phyloP scores from a whole-genome alignment of 2,329 filamentous ascomycete genomes.

The Fusarium equiseti region DNA sequence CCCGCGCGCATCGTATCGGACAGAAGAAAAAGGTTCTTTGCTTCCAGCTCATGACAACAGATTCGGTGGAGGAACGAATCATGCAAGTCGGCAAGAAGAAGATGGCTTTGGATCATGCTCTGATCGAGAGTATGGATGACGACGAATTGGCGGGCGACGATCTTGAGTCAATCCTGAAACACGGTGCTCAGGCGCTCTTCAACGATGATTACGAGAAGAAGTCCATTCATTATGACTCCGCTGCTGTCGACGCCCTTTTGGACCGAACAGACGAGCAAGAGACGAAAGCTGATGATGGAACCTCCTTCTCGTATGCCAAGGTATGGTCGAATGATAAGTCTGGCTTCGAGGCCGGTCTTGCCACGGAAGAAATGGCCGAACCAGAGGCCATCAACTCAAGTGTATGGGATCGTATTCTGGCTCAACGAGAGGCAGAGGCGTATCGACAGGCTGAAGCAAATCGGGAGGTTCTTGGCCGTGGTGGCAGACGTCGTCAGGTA shows the following conservation, averaged over 20 bases:
- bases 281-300: constrained; percentile 76
- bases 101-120: constrained; percentile 92
- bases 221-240: constrained; percentile 84
- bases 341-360: constrained; percentile 72
- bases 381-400: constrained; percentile 70
- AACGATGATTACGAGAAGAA: constrained; percentile 76
- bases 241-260: constrained; percentile 89
- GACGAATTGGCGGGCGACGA: constrained; percentile 85
- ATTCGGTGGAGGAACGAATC: constrained; percentile 93
- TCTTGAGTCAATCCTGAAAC: constrained; percentile 86
- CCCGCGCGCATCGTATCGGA: constrained; percentile 93
- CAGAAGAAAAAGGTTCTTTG: constrained; percentile 96
- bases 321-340: constrained; percentile 90
- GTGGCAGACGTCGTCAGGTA: constrained; percentile 75
- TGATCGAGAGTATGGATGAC: constrained; percentile 91
- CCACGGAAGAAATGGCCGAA: constrained; percentile 64
- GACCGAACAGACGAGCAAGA: constrained; percentile 86
- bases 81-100: constrained; percentile 96
- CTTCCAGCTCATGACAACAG: constrained; percentile 92
- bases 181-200: constrained; percentile 90
- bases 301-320: constrained; percentile 88
- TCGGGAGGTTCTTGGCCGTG: constrained; percentile 84
- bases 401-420: constrained; percentile 92
- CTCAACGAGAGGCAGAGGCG: constrained; percentile 83
- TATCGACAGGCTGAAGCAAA: constrained; percentile 76